Evolutionary conservation across 805 yeast genomes (phyloP).

Genomic region (Danielia reshetovae): DNA sequence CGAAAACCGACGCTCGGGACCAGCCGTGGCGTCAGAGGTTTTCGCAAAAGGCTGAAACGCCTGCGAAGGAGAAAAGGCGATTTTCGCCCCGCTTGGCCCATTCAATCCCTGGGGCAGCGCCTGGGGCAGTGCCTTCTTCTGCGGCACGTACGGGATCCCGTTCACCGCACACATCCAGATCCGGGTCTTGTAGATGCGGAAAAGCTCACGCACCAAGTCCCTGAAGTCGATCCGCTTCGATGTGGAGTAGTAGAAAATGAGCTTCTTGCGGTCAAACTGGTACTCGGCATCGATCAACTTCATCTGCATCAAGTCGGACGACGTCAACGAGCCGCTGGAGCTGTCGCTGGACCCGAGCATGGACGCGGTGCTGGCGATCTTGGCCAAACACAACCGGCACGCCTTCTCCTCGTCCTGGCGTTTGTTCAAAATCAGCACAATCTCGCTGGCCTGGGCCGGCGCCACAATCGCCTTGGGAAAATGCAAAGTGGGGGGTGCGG

Average conservation of each 20-base stretch:
- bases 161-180: constrained; percentile 79
- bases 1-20: not conserved
- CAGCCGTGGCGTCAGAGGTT: too few relatives aligned
- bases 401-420: constrained; percentile 65
- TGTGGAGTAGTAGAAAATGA: constrained; percentile 56
- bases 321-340: constrained; percentile 2
- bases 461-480: constrained; percentile 67
- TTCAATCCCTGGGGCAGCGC: not conserved
- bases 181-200: constrained; percentile 72
- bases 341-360: constrained; percentile 4
- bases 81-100: not conserved
- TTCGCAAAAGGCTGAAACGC: too few relatives aligned
- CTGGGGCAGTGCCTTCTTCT: constrained; percentile 1
- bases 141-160: constrained; percentile 30
- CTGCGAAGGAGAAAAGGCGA: not conserved
- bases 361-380: constrained; percentile 40
- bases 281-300: constrained; percentile 72
- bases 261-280: constrained; percentile 76
- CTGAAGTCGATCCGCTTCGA: constrained; percentile 69
- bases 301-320: constrained; percentile 40
- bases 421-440: constrained; percentile 54
- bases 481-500: constrained; percentile 47
- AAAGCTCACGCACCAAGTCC: constrained; percentile 66
- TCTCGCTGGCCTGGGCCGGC: constrained; percentile 59
- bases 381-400: constrained; percentile 53